A percentile compares a stretch with the other conserved stretches of the same genome.
Evolutionary conservation across 2,329 filamentous ascomycete genomes (phyloP).

Genomic region (Xylaria sp.): DNA sequence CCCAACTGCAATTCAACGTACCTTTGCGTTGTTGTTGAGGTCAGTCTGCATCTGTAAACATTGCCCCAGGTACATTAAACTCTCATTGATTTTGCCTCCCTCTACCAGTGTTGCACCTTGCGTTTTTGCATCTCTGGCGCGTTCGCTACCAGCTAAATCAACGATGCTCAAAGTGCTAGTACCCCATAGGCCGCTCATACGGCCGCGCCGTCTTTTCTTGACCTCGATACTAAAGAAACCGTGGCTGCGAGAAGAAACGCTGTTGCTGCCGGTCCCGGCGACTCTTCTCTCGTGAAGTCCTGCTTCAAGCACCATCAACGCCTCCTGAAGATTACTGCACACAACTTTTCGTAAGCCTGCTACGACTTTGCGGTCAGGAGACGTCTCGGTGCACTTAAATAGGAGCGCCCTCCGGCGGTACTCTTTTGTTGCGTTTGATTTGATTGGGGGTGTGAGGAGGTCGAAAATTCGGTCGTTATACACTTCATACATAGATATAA

Average conservation of each 20-base stretch:
- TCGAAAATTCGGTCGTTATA: conserved; percentile 99
- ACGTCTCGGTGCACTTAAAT: conserved; percentile 91
- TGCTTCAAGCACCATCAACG: conserved; percentile 88
- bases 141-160: conserved; percentile 92
- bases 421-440: conserved; percentile 72
- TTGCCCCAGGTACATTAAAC: conserved; percentile 96
- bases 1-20: conserved; percentile 50
- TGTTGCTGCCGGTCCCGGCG: conserved; percentile 91
- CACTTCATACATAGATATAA: conserved; percentile 98
- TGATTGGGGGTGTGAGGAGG: conserved; percentile 74
- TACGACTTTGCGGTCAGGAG: conserved; percentile 92
- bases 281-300: conserved; percentile 88
- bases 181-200: conserved; percentile 71
- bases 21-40: conserved; percentile 76
- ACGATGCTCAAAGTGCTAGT: conserved; percentile 87
- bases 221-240: conserved; percentile 97
- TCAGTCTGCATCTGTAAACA: conserved; percentile 96
- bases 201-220: conserved; percentile 74
- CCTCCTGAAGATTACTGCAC: conserved; percentile 83
- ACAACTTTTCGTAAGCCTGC: conserved; percentile 91
- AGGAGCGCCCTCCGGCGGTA: conserved; percentile 80
- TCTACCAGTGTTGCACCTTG: conserved; percentile 91
- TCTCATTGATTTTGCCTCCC: conserved; percentile 98
- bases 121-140: conserved; percentile 92
- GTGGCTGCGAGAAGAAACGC: conserved; percentile 89